Percentiles rank a stretch among this genome's conserved stretches.
phyloP scores from a whole-genome alignment of 345 rosid species.

The Rhodamnia argentea region DNA sequence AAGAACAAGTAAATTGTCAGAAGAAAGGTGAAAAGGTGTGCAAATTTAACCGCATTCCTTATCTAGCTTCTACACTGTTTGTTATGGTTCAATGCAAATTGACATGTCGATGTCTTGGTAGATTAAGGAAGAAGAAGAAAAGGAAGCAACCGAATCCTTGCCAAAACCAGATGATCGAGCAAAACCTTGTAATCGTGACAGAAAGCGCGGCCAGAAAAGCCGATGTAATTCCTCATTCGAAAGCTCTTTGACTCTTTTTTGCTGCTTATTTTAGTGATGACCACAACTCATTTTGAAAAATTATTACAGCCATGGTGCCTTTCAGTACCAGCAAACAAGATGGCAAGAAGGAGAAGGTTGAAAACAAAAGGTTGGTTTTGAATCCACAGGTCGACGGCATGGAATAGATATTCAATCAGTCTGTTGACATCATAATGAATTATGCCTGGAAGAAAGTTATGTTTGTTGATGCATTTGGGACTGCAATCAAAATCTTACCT shows the following conservation, averaged over 20 bases:
- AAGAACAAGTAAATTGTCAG: background rate
- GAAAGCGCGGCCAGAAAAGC: conserved; percentile 31
- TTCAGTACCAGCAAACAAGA: conserved; percentile 7
- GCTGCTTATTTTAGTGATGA: background rate
- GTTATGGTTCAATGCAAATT: background rate
- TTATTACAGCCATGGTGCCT: conserved; percentile 16
- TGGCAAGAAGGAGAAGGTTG: conserved; percentile 15
- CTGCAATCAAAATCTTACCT: background rate
- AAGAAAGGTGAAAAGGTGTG: background rate
- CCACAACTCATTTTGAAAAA: background rate
- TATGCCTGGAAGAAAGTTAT: background rate
- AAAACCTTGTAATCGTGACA: conserved; percentile 12
- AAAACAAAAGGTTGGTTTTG: conserved; percentile 26
- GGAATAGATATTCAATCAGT: background rate
- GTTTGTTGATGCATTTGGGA: background rate
- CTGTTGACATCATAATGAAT: background rate
- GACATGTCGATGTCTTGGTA: background rate
- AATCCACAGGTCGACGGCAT: background rate
- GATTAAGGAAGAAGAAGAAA: background rate
- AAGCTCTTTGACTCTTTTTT: background rate
- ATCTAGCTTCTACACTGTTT: background rate
- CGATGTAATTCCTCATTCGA: conserved; percentile 22
- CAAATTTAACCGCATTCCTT: background rate
- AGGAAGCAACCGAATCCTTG: conserved; percentile 4
- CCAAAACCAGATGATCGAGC: conserved; percentile 5